Conservation (phyloP, 305 asterid genomes). For the Solanum chacoense region DNA sequence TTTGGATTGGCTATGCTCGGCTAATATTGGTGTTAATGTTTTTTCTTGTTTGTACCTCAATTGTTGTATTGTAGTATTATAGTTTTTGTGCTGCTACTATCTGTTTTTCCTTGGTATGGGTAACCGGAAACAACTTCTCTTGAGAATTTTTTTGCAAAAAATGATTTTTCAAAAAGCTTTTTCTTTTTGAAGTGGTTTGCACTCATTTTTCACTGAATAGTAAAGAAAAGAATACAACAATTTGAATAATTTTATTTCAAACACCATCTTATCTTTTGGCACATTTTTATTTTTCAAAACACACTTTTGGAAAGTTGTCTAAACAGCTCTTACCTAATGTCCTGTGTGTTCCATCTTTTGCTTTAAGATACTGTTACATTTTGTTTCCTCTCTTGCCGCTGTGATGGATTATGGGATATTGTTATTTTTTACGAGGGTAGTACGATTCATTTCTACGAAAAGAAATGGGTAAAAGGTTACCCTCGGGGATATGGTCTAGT, state of each 20-base stretch:
- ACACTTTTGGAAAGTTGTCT: no score
- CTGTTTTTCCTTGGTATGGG: background rate
- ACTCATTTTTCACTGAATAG: background rate
- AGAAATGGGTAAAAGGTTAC: background rate
- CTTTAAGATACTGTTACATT: background rate
- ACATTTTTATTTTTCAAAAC: no score
- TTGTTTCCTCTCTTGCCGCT: background rate
- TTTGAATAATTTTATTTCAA: no score
- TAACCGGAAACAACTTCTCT: background rate
- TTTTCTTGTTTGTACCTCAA: background rate
- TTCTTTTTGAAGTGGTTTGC: background rate
- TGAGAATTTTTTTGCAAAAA: background rate
- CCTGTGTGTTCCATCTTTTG: background rate
- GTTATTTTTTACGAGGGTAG: background rate
- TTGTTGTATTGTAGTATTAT: background rate
- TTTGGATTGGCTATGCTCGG: background rate
- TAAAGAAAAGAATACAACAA: background rate
- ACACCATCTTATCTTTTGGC: no score
- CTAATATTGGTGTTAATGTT: background rate
- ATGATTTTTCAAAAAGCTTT: background rate
- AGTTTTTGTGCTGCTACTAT: background rate
- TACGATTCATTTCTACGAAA: background rate
- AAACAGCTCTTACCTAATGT: background rate
- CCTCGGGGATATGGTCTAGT: background rate
- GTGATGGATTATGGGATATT: background rate